Conservation (phyloP, 805 yeast genomes). For the Brettanomyces bruxellensis region DNA sequence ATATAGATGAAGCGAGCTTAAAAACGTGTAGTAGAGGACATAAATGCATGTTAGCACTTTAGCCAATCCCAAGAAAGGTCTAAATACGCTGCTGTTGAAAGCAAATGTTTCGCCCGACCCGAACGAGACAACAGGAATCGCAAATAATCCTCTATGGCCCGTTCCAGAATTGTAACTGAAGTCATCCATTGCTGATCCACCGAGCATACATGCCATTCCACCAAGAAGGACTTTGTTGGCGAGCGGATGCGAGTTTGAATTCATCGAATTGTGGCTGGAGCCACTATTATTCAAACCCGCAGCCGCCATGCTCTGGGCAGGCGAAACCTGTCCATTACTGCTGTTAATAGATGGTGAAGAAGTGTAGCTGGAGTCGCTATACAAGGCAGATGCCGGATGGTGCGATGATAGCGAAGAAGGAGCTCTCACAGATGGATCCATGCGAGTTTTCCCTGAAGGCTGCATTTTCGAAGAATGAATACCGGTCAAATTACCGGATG, state of each 20-base stretch:
- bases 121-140: conserved; percentile 22
- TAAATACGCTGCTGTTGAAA: conserved; percentile 11
- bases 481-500: too few species aligned
- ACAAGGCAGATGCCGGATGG: background rate
- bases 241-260: conserved; percentile 14
- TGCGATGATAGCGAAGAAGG: conserved; percentile 12
- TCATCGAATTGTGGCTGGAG: conserved; percentile 4
- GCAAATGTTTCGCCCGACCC: conserved; percentile 11
- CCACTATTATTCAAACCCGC: conserved; percentile 2
- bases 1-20: conserved; percentile 8
- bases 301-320: conserved; percentile 4
- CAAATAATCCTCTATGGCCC: conserved; percentile 19
- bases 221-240: conserved; percentile 48
- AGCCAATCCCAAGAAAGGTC: conserved; percentile 20
- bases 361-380: conserved; percentile 3
- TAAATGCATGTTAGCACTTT: conserved; percentile 16
- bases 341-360: conserved; percentile 4
- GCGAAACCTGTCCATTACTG: conserved; percentile 3
- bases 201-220: conserved; percentile 56
- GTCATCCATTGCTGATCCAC: conserved; percentile 50
- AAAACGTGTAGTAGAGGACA: conserved; percentile 13
- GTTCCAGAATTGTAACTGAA: conserved; percentile 17
- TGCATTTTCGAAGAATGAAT: background rate
- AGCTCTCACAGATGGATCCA: conserved; percentile 5
- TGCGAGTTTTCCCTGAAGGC: conserved; percentile 4